Evolutionary conservation across 495 filamentous ascomycete genomes (phyloP), one percentile per base, ranked within the genome.

Genomic region (Penicillium herquei): DNA sequence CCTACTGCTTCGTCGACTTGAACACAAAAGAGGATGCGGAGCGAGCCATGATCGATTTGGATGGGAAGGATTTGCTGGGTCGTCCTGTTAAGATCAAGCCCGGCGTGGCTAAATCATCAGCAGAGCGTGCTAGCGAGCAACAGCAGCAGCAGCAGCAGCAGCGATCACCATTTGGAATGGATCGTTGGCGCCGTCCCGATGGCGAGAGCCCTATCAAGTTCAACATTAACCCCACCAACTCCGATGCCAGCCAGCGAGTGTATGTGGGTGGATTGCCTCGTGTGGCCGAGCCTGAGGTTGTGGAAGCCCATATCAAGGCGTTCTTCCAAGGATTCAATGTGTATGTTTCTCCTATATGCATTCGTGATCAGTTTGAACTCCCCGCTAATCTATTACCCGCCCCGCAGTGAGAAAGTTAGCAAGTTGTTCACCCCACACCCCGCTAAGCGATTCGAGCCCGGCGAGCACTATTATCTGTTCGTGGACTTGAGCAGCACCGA

Each of bases 1-100:
- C 84, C 6, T 89, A 88, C 70, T 89, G 86, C 70, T 89, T 88
- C 50, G 80, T 88, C 48, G 85, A 89, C 59, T 77, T 88, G 49
- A 54, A 70, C 16, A 78, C 72, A 32, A 74, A 75, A 52, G 80
- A 82, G n/a, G 60, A 78, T 16, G 84, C 85, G 1, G 76, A 81
- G n/a, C 66, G 62, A 0, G 84, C 83, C 18, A 85, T 87, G 72
- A 56, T 55, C 16, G 66, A 78, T 30, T 66, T 87, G 21, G 75
- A 83, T 54, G 86, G 83, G 16, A 63, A 65, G 26, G 59, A 75
- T 5, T 61, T 87, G 41, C 73, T 80, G 30, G 78, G 80, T 39
- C 78, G 86, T 8, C 72, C 78, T 10, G 69, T 87, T 37, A 86
- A 83, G 66, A 77, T 86, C 56, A 81, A 82, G 55, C 85, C 84